Percentiles rank a stretch among this genome's conserved stretches.
Evolutionary conservation across 192 early-diverging fungal species (phyloP).

Genomic region (Podila clonocystis): DNA sequence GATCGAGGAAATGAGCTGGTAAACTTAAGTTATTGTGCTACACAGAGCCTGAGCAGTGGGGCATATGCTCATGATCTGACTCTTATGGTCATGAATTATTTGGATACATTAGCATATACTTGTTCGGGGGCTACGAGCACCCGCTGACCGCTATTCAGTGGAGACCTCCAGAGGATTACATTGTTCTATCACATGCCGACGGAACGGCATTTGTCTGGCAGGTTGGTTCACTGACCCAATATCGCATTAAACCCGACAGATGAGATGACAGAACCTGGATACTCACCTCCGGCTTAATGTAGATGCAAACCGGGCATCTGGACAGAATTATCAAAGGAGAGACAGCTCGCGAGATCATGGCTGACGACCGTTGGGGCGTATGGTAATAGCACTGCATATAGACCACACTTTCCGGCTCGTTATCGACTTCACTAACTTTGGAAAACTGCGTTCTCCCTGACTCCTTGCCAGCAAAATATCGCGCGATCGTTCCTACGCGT

Average conservation of each 20-base stretch:
- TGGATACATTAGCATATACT: slow-evolving; percentile 57
- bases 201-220: slow-evolving; percentile 81
- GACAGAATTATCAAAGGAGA: slow-evolving; percentile 70
- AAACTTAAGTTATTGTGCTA: neutral
- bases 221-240: slow-evolving; percentile 49
- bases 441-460: neutral
- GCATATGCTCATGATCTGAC: neutral
- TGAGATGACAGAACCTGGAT: no score
- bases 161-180: slow-evolving; percentile 71
- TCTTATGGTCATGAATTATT: neutral
- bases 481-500: slow-evolving; percentile 17
- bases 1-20: slow-evolving; percentile 79
- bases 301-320: slow-evolving; percentile 82
- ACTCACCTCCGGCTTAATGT: neutral
- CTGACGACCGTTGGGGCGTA: slow-evolving; percentile 60
- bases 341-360: slow-evolving; percentile 64
- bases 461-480: slow-evolving; percentile 26
- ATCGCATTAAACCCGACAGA: no score
- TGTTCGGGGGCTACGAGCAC: slow-evolving; percentile 70
- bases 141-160: slow-evolving; percentile 69
- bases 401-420: neutral
- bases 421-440: neutral
- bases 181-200: slow-evolving; percentile 72
- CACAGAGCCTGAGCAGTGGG: no score
- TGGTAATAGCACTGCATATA: slow-evolving; percentile 37